A percentile compares a stretch with the other conserved stretches of the same genome.
These are phyloP conservation scores for Fraxinus americana DNA, from an alignment of 257 asterid genomes.

Conservation along the genomic window DNA sequence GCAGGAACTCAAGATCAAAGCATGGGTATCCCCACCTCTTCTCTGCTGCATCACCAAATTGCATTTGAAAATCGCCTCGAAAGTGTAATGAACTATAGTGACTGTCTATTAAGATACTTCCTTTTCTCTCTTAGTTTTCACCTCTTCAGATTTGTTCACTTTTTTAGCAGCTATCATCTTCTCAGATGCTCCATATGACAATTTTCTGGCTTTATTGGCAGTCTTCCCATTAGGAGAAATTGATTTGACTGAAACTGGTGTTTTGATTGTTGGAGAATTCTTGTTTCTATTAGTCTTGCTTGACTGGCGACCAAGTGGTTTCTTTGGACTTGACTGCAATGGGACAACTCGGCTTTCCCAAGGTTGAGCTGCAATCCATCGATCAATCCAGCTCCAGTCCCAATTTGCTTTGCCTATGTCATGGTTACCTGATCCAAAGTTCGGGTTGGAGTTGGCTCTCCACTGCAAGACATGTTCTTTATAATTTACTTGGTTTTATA, in stretches of 20 bases:
- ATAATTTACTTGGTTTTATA: neutral
- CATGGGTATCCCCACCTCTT: neutral
- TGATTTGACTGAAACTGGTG: conserved; percentile 41
- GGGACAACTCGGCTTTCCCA: conserved; percentile 82
- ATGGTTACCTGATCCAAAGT: conserved; percentile 51
- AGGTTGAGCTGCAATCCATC: conserved; percentile 98
- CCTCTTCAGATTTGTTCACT: conserved; percentile 39
- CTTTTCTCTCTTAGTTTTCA: conserved; percentile 34
- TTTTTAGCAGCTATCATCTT: conserved; percentile 42
- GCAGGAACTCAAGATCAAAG: neutral
- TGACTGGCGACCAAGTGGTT: conserved; percentile 35
- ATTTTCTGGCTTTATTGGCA: conserved; percentile 47
- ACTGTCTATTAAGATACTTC: conserved; percentile 25
- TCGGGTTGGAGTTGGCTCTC: conserved; percentile 71
- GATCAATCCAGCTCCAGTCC: conserved; percentile 99
- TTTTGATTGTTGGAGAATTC: conserved; percentile 45
- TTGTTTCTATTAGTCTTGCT: conserved; percentile 40
- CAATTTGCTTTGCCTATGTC: conserved; percentile 71
- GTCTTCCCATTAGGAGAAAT: conserved; percentile 61
- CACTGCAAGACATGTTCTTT: conserved; percentile 52
- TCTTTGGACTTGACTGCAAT: conserved; percentile 54
- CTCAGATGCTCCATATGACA: conserved; percentile 46
- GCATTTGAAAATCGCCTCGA: neutral
- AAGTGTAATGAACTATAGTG: conserved; percentile 12
- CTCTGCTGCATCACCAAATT: conserved; percentile 13